phyloP scores from a whole-genome alignment of 768 basidiomycete genomes.

The Leucocoprinus leucothites region DNA sequence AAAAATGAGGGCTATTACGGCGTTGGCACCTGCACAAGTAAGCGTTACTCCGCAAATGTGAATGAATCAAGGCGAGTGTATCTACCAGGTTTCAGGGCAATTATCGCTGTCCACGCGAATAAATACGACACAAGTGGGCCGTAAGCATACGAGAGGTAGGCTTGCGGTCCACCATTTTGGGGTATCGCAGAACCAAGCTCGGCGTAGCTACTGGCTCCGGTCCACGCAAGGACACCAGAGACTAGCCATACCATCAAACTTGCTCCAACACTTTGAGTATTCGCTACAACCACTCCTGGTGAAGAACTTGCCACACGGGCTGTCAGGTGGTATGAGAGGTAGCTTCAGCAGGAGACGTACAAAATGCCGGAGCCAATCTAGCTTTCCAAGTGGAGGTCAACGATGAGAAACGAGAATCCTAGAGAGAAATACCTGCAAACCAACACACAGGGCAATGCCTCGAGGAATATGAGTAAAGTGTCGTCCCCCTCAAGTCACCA shows the following conservation, averaged over 20 bases:
- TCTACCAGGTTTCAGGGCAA: conserved; percentile 79
- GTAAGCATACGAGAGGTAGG: conserved; percentile 88
- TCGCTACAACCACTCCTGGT: conserved; percentile 87
- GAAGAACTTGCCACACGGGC: conserved; percentile 58
- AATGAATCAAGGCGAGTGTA: background rate
- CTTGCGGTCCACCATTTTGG: conserved; percentile 65
- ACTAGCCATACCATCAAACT: conserved; percentile 83
- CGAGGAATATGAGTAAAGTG: background rate
- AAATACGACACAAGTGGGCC: conserved; percentile 85
- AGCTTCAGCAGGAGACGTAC: conserved; percentile 36
- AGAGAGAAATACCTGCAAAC: conserved; percentile 57
- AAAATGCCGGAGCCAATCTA: conserved; percentile 94
- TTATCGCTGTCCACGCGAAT: conserved; percentile 94
- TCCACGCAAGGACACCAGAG: conserved; percentile 88
- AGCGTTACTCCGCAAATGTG: background rate
- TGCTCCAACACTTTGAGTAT: conserved; percentile 86
- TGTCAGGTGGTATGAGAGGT: background rate
- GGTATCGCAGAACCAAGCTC: conserved; percentile 91
- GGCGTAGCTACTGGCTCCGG: conserved; percentile 91
- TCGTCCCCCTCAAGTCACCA: background rate
- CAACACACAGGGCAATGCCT: conserved; percentile 87
- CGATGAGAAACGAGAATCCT: background rate
- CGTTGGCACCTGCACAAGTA: conserved; percentile 52
- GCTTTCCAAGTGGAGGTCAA: conserved; percentile 5
- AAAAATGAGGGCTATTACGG: conserved; percentile 87